These are phyloP conservation scores for Populus pruinosa DNA, from an alignment of 345 rosid species.

Conservation along the genomic window DNA sequence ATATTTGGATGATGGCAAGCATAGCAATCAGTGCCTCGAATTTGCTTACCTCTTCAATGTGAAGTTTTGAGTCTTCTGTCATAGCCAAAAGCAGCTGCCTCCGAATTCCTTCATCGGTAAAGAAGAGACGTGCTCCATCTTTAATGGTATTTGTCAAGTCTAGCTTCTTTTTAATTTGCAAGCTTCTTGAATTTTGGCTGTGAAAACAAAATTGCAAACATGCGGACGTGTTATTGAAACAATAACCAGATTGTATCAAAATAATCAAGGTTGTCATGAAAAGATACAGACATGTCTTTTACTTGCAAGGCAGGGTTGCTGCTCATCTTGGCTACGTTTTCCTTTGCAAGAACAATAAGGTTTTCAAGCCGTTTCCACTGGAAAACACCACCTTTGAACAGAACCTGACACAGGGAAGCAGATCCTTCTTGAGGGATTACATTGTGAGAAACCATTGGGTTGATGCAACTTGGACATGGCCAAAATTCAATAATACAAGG, in stretches of 20 bases:
- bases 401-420: slow-evolving; percentile 47
- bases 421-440: not conserved
- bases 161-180: slow-evolving; percentile 49
- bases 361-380: slow-evolving; percentile 96
- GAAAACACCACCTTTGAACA: slow-evolving; percentile 82
- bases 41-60: slow-evolving; percentile 69
- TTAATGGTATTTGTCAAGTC: slow-evolving; percentile 85
- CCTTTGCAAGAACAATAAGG: slow-evolving; percentile 86
- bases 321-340: slow-evolving; percentile 91
- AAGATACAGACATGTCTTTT: slow-evolving; percentile 46
- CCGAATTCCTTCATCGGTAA: slow-evolving; percentile 78
- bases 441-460: not conserved
- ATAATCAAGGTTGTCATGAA: not conserved
- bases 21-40: not conserved
- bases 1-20: slow-evolving; percentile 2
- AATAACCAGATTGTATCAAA: not conserved
- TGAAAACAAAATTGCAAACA: not conserved
- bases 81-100: slow-evolving; percentile 87
- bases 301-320: slow-evolving; percentile 74
- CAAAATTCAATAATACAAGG: not conserved
- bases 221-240: slow-evolving; percentile 2
- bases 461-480: not conserved
- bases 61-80: slow-evolving; percentile 95
- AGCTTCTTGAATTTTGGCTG: slow-evolving; percentile 47
- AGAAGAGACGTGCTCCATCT: slow-evolving; percentile 91